A percentile compares a stretch with the other conserved stretches of the same genome.
These are phyloP conservation scores for Davidsoniella australis DNA, from an alignment of 2,329 filamentous ascomycete species.

Conservation along the genomic window DNA sequence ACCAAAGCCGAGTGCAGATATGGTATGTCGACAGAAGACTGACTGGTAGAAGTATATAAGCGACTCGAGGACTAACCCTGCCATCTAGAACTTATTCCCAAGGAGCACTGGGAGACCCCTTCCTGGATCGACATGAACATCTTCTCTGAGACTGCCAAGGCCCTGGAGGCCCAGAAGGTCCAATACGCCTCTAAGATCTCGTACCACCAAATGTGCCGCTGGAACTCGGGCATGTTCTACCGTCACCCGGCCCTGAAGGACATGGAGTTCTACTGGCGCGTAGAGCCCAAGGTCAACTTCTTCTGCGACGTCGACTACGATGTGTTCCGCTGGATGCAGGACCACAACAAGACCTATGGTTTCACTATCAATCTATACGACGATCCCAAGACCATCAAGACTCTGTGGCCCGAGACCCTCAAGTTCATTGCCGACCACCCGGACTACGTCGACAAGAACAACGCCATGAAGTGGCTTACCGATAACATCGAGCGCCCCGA, in stretches of 20 bases:
- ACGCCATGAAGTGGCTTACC: slow-evolving; percentile 73
- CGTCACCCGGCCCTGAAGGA: slow-evolving; percentile 76
- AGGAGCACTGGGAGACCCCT: slow-evolving; percentile 84
- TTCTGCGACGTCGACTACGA: slow-evolving; percentile 99
- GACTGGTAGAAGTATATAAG: neutral
- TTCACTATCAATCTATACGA: slow-evolving; percentile 98
- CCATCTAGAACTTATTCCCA: slow-evolving; percentile 61
- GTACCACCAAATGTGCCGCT: slow-evolving; percentile 98
- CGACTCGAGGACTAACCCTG: slow-evolving; percentile 8
- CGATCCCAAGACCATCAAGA: slow-evolving; percentile 67
- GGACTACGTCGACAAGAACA: slow-evolving; percentile 65
- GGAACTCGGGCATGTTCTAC: slow-evolving; percentile 98
- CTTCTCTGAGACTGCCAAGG: slow-evolving; percentile 66
- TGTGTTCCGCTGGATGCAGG: slow-evolving; percentile 93
- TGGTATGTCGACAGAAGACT: slow-evolving; percentile 31
- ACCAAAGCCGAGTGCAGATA: slow-evolving; percentile 83
- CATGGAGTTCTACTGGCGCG: slow-evolving; percentile 90
- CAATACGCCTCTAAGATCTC: slow-evolving; percentile 81
- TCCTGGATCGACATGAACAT: slow-evolving; percentile 83
- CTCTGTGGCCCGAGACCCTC: slow-evolving; percentile 85
- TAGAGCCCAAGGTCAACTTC: slow-evolving; percentile 96
- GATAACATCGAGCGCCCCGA: slow-evolving; percentile 62
- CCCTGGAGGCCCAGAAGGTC: slow-evolving; percentile 68
- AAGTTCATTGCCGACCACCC: slow-evolving; percentile 80
- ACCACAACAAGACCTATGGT: slow-evolving; percentile 96